Conservation (phyloP, 2,329 filamentous ascomycete species). For the Claviceps arundinis region DNA sequence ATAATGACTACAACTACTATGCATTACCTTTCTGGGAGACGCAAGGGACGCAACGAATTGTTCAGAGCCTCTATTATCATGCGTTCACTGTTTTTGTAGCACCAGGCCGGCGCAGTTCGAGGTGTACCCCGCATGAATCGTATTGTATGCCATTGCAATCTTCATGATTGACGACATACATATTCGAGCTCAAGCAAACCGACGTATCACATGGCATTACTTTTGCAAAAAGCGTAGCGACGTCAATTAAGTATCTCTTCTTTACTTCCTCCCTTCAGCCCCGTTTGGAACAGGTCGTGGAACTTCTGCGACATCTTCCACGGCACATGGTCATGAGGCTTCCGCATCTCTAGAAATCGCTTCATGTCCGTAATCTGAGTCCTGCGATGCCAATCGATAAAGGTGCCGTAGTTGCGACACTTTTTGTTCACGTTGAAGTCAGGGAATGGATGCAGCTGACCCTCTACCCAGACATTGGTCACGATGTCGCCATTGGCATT, state of each 20-base stretch:
- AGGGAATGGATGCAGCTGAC: conserved; percentile 5
- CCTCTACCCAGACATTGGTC: conserved; percentile 9
- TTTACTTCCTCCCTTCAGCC: neutral
- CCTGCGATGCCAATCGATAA: conserved; percentile 9
- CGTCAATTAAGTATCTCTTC: neutral
- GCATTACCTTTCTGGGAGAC: too few species aligned
- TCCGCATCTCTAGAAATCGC: neutral
- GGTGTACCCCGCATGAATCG: too few species aligned
- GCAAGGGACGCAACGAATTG: too few species aligned
- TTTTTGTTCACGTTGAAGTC: conserved; percentile 10
- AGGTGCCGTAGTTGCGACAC: conserved; percentile 9
- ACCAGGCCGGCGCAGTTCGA: too few species aligned
- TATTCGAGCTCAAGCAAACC: too few species aligned
- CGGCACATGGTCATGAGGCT: neutral
- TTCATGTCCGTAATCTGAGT: conserved; percentile 2
- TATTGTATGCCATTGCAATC: too few species aligned
- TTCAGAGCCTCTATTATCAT: too few species aligned
- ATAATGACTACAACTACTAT: too few species aligned
- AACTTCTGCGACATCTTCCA: neutral
- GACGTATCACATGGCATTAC: too few species aligned
- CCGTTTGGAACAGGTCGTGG: neutral
- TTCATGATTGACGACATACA: too few species aligned
- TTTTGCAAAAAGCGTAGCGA: too few species aligned
- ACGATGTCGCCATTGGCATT: conserved; percentile 7
- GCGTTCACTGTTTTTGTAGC: too few species aligned